Conservation (phyloP, 2,329 filamentous ascomycete genomes). For the Neobulgaria alba region DNA sequence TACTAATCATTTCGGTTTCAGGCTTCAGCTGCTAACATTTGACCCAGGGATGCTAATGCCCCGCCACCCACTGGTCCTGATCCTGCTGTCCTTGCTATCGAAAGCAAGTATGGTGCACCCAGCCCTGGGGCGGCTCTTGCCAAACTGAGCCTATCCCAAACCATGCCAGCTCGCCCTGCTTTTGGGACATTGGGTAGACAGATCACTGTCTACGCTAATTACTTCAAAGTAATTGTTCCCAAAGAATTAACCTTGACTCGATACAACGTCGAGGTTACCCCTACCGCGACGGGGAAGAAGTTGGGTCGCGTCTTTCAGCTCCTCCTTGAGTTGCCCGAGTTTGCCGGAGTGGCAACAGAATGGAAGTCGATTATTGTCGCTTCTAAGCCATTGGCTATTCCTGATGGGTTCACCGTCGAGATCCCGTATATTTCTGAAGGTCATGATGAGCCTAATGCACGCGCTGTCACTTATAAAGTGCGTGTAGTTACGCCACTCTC, state of each 20-base stretch:
- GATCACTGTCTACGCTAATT: slow-evolving; percentile 27
- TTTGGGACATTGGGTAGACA: slow-evolving; percentile 23
- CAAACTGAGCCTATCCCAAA: slow-evolving; percentile 9
- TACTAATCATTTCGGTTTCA: slow-evolving; percentile 1
- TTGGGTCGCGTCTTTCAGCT: slow-evolving; percentile 24
- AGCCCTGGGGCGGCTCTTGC: slow-evolving; percentile 12
- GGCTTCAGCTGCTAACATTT: not conserved
- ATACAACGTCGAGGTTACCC: slow-evolving; percentile 24
- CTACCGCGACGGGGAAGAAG: slow-evolving; percentile 22
- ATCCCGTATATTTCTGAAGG: slow-evolving; percentile 22
- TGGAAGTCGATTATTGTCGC: slow-evolving; percentile 25
- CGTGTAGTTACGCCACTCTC: slow-evolving; percentile 15
- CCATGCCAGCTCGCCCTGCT: slow-evolving; percentile 24
- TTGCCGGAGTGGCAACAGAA: slow-evolving; percentile 21
- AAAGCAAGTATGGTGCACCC: slow-evolving; percentile 25
- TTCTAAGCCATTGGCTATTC: slow-evolving; percentile 12
- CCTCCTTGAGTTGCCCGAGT: slow-evolving; percentile 24
- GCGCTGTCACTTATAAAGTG: slow-evolving; percentile 17
- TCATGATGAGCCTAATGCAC: slow-evolving; percentile 18
- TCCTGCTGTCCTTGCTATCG: slow-evolving; percentile 20
- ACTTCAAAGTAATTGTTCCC: slow-evolving; percentile 21
- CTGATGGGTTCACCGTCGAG: slow-evolving; percentile 9
- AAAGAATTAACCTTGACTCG: slow-evolving; percentile 18
- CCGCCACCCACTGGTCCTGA: slow-evolving; percentile 19
- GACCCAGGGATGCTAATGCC: slow-evolving; percentile 17